phyloP scores from a whole-genome alignment of 23 red algal species.

The Cyanidioschyzon merolae region DNA sequence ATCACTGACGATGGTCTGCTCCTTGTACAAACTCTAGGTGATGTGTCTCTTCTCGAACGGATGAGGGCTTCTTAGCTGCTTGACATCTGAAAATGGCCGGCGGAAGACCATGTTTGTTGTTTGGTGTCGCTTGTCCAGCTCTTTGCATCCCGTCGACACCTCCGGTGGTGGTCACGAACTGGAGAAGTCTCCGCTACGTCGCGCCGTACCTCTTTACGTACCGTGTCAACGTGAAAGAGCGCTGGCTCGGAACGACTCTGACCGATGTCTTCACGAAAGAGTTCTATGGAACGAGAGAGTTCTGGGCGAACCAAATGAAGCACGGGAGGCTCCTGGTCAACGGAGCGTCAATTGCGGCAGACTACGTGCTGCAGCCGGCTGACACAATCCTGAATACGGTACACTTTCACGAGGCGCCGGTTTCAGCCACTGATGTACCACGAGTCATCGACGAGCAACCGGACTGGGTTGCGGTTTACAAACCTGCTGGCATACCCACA shows the following conservation, averaged over 20 bases:
- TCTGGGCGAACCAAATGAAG: slow-evolving; percentile 46
- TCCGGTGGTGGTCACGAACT: background rate
- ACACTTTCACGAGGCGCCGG: slow-evolving; percentile 71
- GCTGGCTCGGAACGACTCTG: slow-evolving; percentile 43
- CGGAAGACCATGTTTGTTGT: too few relatives aligned
- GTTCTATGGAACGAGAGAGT: slow-evolving; percentile 37
- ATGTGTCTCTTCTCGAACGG: too few relatives aligned
- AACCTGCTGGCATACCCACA: slow-evolving; percentile 61
- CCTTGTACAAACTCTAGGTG: too few relatives aligned
- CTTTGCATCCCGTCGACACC: too few relatives aligned
- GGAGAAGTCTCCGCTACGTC: background rate
- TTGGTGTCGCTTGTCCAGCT: too few relatives aligned
- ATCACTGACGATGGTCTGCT: too few relatives aligned
- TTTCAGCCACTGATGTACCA: slow-evolving; percentile 14
- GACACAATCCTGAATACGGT: slow-evolving; percentile 48
- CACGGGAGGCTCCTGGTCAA: slow-evolving; percentile 41
- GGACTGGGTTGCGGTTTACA: slow-evolving; percentile 48
- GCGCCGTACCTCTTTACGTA: slow-evolving; percentile 10
- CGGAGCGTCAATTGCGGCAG: slow-evolving; percentile 7
- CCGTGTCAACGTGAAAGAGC: slow-evolving; percentile 41
- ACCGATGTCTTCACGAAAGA: slow-evolving; percentile 56
- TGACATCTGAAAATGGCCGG: too few relatives aligned
- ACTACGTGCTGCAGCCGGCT: slow-evolving; percentile 21
- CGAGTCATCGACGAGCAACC: slow-evolving; percentile 36
- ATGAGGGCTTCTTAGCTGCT: too few relatives aligned